Base-by-base conservation (phyloP, 306 rosid species). In the Urtica urens region DNA sequence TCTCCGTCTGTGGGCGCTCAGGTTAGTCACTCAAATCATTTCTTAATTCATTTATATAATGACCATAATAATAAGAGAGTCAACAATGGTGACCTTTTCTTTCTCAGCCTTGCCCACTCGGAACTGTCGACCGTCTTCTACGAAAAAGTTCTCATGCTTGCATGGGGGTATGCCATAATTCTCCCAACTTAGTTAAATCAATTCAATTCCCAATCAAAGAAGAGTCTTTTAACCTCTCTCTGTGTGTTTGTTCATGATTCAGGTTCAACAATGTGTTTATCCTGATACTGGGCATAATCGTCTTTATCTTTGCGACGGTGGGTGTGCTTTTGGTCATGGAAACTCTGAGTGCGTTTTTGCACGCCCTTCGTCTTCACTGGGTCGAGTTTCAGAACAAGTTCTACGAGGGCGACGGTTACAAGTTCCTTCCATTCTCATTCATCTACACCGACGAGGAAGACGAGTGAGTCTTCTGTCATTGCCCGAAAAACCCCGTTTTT, bases 1-100 rank as follows among this genome's bases (percentile, higher is more conserved):
- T 64, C 97, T 90, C 51, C 92, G 97, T 47, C 69, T 90, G n/a
- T 85, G 95, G 97, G 97, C 95, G 45, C 81, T 90, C 38, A 90
- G 95, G 97, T 90, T 46, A 27, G 69, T 64, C 33, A 48, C 64
- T 39, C 3, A 31, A 42, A 49, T 48, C 54, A 57, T 23, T 25
- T 47, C 15, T 25, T 46, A 35, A 37, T 10, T 31, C 20, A 47
- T 13, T 43, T 0, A 26, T 7, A 16, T 25, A 33, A 23, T 58
- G 60, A n/a, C n/a, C n/a, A n/a, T n/a, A n/a, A n/a, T n/a, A n/a
- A n/a, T n/a, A n/a, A n/a, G n/a, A n/a, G n/a, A n/a, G n/a, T n/a
- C n/a, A n/a, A n/a, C n/a, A n/a, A n/a, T n/a, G n/a, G n/a, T n/a
- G n/a, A n/a, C n/a, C 18, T 8, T 50, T 23, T 27, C 38, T 53